Evolutionary conservation across 78 protist genomes (phyloP).

Genomic region (Dictyostelium purpureum): DNA sequence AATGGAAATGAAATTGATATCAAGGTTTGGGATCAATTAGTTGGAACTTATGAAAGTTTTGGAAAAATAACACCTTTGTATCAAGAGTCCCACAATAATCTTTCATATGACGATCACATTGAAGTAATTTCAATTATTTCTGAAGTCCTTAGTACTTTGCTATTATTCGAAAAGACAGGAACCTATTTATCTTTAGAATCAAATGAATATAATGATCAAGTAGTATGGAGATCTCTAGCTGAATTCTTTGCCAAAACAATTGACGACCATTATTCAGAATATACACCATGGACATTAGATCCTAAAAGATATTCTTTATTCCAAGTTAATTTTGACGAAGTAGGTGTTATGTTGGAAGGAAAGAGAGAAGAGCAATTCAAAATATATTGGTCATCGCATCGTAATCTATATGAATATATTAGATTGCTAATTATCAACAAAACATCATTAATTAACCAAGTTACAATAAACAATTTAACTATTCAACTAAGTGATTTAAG

Average conservation of each 20-base stretch:
- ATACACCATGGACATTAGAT: slow-evolving; percentile 74
- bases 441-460: not conserved
- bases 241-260: slow-evolving; percentile 79
- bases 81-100: not conserved
- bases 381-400: slow-evolving; percentile 47
- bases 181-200: slow-evolving; percentile 3
- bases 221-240: slow-evolving; percentile 56
- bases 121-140: not conserved
- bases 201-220: not conserved
- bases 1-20: slow-evolving; percentile 14
- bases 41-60: slow-evolving; percentile 52
- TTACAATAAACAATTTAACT: not conserved
- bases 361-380: slow-evolving; percentile 40
- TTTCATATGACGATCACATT: not conserved
- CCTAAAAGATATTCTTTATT: slow-evolving; percentile 67
- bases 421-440: not conserved
- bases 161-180: slow-evolving; percentile 19
- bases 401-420: slow-evolving; percentile 24
- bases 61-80: slow-evolving; percentile 33
- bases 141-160: not conserved
- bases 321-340: slow-evolving; percentile 19
- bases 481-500: not conserved
- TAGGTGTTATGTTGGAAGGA: slow-evolving; percentile 21
- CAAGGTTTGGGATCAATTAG: slow-evolving; percentile 27
- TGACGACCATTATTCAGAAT: slow-evolving; percentile 75